These are phyloP conservation scores for Zalaria obscura DNA, from an alignment of 2,329 filamentous ascomycete species.

Conservation along the genomic window DNA sequence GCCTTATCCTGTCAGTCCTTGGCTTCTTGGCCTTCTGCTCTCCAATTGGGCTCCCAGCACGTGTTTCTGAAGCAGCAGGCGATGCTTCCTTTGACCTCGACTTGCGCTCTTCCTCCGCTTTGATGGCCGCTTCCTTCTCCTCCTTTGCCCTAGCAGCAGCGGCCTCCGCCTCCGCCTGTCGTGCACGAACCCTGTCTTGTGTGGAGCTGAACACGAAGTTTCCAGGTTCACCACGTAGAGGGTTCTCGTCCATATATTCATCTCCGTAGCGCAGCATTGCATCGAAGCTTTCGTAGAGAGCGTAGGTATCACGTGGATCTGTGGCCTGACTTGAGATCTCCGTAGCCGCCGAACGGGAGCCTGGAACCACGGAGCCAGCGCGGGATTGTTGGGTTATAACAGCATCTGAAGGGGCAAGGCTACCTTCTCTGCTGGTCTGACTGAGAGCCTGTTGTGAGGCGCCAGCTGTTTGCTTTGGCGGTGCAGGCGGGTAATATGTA, in stretches of 20 bases:
- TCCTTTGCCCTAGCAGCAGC: constrained; percentile 14
- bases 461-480: constrained; percentile 18
- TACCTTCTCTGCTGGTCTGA: constrained; percentile 29
- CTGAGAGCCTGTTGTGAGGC: constrained; percentile 23
- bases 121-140: constrained; percentile 7
- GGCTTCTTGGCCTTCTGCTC: constrained; percentile 4
- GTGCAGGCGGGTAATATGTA: constrained; percentile 38
- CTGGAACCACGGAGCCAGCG: constrained; percentile 1
- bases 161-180: constrained; percentile 21
- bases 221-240: constrained; percentile 48
- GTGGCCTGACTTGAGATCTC: not conserved
- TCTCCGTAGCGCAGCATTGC: constrained; percentile 35
- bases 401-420: constrained; percentile 14
- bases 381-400: not conserved
- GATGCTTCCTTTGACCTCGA: not conserved
- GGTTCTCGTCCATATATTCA: constrained; percentile 51
- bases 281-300: constrained; percentile 24
- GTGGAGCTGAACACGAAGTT: constrained; percentile 42
- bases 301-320: constrained; percentile 23
- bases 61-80: not conserved
- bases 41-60: not conserved
- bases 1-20: constrained; percentile 16
- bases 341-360: not conserved
- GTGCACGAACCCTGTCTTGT: constrained; percentile 26
- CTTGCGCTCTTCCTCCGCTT: constrained; percentile 20